These are phyloP conservation scores for Rutidosis leptorrhynchoides DNA, from an alignment of 129 eudicot genomes.

Conservation along the genomic window DNA sequence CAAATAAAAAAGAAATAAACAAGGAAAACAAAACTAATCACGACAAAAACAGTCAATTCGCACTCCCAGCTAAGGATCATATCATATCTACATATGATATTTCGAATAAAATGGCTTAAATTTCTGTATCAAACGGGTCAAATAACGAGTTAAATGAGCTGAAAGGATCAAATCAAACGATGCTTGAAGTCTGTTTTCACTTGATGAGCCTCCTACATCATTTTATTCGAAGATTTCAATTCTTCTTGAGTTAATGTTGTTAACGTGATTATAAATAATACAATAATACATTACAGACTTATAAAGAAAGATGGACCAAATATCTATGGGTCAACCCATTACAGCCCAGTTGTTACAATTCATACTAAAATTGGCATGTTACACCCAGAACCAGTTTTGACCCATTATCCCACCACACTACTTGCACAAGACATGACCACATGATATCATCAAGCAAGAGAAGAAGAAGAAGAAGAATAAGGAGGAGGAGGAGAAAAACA, in stretches of 20 bases:
- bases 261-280: too few species aligned
- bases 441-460: neutral
- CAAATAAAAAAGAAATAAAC: neutral
- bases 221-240: neutral
- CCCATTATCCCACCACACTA: neutral
- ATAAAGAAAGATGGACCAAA: too few species aligned
- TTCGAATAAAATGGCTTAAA: neutral
- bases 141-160: neutral
- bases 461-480: neutral
- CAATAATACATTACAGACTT: neutral
- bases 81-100: neutral
- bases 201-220: neutral
- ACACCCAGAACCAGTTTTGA: too few species aligned
- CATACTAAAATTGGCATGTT: too few species aligned
- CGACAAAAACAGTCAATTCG: neutral
- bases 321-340: neutral
- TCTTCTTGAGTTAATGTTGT: neutral
- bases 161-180: neutral
- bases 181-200: neutral
- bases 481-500: neutral
- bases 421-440: neutral
- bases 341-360: neutral
- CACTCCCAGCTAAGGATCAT: neutral
- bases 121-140: neutral
- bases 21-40: neutral